Evolutionary conservation across 805 yeast species (phyloP).

Genomic region (Trichomonascus vanleenenianus): DNA sequence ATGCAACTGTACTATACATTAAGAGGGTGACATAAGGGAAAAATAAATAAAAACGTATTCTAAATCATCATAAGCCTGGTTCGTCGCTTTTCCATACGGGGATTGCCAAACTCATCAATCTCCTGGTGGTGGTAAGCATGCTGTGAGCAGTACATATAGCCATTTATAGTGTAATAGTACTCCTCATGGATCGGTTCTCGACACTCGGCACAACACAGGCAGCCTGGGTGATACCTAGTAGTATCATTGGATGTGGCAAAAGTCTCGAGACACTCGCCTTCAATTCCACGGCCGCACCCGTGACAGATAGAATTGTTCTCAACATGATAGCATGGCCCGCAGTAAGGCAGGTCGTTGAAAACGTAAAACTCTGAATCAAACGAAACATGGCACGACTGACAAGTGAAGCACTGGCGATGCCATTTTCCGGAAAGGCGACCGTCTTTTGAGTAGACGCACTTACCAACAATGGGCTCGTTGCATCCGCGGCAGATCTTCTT

Average conservation of each 20-base stretch:
- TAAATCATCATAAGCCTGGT: slow-evolving; percentile 27
- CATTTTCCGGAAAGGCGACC: slow-evolving; percentile 68
- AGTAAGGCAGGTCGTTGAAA: slow-evolving; percentile 69
- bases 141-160: slow-evolving; percentile 28
- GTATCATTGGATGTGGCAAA: slow-evolving; percentile 1
- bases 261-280: slow-evolving; percentile 81
- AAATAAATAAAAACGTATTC: slow-evolving; percentile 3
- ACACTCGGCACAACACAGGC: slow-evolving; percentile 67
- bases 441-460: slow-evolving; percentile 75
- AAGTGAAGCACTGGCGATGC: slow-evolving; percentile 83
- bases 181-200: slow-evolving; percentile 20
- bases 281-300: slow-evolving; percentile 67
- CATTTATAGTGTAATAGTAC: slow-evolving; percentile 28
- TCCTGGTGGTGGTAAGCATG: slow-evolving; percentile 25
- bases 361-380: slow-evolving; percentile 46
- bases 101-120: neutral
- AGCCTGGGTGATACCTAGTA: slow-evolving; percentile 62
- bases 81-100: slow-evolving; percentile 22
- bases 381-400: slow-evolving; percentile 56
- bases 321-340: slow-evolving; percentile 68
- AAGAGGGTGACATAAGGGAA: neutral
- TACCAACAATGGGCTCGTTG: slow-evolving; percentile 43
- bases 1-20: neutral
- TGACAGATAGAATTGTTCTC: slow-evolving; percentile 69
- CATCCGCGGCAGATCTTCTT: slow-evolving; percentile 60